These are phyloP conservation scores for Globisporangium rhizosaccharum DNA, from an alignment of 352 stramenopile species.

Conservation along the genomic window DNA sequence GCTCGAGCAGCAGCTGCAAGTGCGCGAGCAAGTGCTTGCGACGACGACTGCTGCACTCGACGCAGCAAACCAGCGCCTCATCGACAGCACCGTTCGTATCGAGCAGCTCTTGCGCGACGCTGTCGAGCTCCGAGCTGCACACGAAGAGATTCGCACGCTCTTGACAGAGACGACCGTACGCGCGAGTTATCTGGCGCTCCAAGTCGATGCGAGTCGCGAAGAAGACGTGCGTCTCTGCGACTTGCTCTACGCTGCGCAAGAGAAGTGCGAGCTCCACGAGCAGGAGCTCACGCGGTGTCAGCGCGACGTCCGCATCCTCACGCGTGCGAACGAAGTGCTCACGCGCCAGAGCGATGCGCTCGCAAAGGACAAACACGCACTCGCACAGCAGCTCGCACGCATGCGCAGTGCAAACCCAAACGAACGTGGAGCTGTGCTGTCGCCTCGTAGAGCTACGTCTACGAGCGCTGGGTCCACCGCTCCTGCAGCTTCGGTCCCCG, in stretches of 20 bases:
- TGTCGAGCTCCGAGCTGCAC: background rate
- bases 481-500: no score
- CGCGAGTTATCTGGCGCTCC: background rate
- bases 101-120: background rate
- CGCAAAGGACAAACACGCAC: conserved; percentile 7
- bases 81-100: background rate
- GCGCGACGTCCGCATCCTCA: conserved; percentile 10
- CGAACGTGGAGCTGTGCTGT: background rate
- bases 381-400: conserved; percentile 17
- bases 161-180: background rate
- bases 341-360: conserved; percentile 7
- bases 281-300: conserved; percentile 1
- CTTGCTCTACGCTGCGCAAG: conserved; percentile 17
- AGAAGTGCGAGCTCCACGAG: conserved; percentile 8
- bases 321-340: conserved; percentile 1
- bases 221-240: conserved; percentile 12
- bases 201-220: conserved; percentile 1
- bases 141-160: background rate
- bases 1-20: background rate
- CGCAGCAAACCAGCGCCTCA: background rate
- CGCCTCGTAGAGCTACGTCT: no score
- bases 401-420: conserved; percentile 10
- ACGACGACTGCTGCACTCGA: background rate
- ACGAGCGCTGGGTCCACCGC: no score
- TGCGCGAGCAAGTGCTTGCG: no score